phyloP scores from a whole-genome alignment of 768 basidiomycete species.

The Rhodotorula paludigena region DNA sequence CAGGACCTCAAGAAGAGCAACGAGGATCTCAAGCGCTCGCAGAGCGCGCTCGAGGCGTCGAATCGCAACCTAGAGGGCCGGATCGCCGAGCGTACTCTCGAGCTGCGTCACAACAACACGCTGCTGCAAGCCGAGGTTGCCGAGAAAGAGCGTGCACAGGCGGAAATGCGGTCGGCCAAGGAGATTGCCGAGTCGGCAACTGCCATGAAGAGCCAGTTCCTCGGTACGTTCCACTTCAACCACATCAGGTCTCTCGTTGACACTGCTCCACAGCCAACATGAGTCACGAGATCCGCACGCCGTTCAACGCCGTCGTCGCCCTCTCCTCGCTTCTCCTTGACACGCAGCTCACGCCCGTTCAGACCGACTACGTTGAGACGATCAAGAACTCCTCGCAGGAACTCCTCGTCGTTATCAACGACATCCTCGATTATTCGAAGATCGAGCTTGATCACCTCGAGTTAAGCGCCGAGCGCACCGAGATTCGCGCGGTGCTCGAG shows the following conservation, averaged over 20 bases:
- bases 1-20: constrained; percentile 31
- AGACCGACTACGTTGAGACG: constrained; percentile 38
- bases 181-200: constrained; percentile 37
- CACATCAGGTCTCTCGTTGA: no score
- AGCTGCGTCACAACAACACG: constrained; percentile 10
- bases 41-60: constrained; percentile 28
- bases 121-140: constrained; percentile 26
- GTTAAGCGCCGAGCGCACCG: constrained; percentile 10
- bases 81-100: constrained; percentile 29
- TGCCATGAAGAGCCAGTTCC: constrained; percentile 33
- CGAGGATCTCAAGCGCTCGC: constrained; percentile 25
- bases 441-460: constrained; percentile 37
- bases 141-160: constrained; percentile 36
- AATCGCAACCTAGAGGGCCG: constrained; percentile 34
- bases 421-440: constrained; percentile 37
- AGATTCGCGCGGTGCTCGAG: constrained; percentile 28
- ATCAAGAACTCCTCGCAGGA: constrained; percentile 37
- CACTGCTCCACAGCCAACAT: constrained; percentile 23
- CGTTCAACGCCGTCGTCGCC: constrained; percentile 38
- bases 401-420: constrained; percentile 35
- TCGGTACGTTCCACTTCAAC: neutral
- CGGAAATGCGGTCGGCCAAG: constrained; percentile 33
- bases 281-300: constrained; percentile 37
- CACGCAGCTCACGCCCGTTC: constrained; percentile 27
- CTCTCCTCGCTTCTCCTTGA: constrained; percentile 32